Evolutionary conservation across 2,329 filamentous ascomycete genomes (phyloP).

Genomic region (Trichoderma cornu-damae): DNA sequence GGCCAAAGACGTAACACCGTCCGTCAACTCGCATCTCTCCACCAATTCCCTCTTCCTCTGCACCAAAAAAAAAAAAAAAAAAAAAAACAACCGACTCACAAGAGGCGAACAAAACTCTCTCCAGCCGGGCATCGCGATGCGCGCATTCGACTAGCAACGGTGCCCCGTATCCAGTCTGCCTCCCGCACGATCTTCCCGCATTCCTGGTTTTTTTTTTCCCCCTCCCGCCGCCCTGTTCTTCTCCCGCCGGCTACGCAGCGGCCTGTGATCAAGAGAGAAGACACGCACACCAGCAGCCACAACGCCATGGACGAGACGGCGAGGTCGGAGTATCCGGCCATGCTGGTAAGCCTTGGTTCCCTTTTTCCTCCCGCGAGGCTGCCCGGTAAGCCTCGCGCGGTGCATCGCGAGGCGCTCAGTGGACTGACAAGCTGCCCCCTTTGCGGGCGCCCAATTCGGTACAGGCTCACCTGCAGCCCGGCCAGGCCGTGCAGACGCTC

Average conservation of each 20-base stretch:
- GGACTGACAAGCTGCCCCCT: conserved; percentile 4
- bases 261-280: too few relatives aligned
- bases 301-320: conserved; percentile 49
- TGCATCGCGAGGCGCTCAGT: conserved; percentile 2
- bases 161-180: conserved; percentile 20
- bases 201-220: neutral
- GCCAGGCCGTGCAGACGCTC: conserved; percentile 73
- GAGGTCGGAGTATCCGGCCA: conserved; percentile 84
- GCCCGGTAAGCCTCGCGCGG: neutral
- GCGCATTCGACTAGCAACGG: conserved; percentile 19
- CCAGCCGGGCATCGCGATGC: conserved; percentile 21
- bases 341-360: conserved; percentile 66
- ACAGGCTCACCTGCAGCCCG: conserved; percentile 74
- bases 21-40: conserved; percentile 7
- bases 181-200: neutral
- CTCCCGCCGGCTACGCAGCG: neutral
- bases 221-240: neutral
- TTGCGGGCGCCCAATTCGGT: conserved; percentile 11
- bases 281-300: too few relatives aligned
- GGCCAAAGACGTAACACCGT: neutral
- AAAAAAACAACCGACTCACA: neutral
- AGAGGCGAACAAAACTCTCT: too few relatives aligned
- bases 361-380: neutral
- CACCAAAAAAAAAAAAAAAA: too few relatives aligned
- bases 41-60: conserved; percentile 4